Evolutionary conservation across 768 basidiomycete genomes (phyloP).

Genomic region (Amyloporia xantha): DNA sequence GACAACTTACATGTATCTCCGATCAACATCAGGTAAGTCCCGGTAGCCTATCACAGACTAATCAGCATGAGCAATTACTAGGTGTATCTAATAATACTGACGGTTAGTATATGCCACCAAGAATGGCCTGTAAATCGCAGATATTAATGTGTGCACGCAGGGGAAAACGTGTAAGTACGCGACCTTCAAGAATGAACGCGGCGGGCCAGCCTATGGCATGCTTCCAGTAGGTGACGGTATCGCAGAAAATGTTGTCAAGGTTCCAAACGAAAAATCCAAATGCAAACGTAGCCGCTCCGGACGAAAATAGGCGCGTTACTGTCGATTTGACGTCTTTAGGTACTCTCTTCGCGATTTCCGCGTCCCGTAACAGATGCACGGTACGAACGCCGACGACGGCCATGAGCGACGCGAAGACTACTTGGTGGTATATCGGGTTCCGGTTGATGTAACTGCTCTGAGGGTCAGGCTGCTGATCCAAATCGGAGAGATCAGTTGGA

Average conservation of each 20-base stretch:
- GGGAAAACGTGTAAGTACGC: conserved; percentile 3
- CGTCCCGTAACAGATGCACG: conserved; percentile 43
- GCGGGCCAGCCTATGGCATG: conserved; percentile 51
- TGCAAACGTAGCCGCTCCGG: conserved; percentile 50
- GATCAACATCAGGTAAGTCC: conserved; percentile 28
- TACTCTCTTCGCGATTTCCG: conserved; percentile 33
- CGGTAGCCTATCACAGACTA: conserved; percentile 16
- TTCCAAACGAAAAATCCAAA: conserved; percentile 75
- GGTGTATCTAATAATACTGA: conserved; percentile 24
- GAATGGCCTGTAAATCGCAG: conserved; percentile 43
- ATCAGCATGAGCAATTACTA: conserved; percentile 2
- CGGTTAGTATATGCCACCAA: conserved; percentile 72
- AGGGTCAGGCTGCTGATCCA: background rate
- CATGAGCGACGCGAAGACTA: conserved; percentile 60
- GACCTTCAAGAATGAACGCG: conserved; percentile 63
- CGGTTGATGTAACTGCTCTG: conserved; percentile 50
- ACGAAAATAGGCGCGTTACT: conserved; percentile 41
- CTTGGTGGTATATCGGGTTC: conserved; percentile 77
- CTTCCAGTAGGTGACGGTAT: conserved; percentile 49
- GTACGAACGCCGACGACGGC: conserved; percentile 42
- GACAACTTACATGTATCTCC: conserved; percentile 27
- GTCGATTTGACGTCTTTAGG: conserved; percentile 34
- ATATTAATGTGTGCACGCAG: conserved; percentile 1
- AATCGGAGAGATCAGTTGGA: background rate
- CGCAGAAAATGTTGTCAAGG: conserved; percentile 73